Conservation (phyloP, 2,329 filamentous ascomycete species). For the Hypoxylon sp. region DNA sequence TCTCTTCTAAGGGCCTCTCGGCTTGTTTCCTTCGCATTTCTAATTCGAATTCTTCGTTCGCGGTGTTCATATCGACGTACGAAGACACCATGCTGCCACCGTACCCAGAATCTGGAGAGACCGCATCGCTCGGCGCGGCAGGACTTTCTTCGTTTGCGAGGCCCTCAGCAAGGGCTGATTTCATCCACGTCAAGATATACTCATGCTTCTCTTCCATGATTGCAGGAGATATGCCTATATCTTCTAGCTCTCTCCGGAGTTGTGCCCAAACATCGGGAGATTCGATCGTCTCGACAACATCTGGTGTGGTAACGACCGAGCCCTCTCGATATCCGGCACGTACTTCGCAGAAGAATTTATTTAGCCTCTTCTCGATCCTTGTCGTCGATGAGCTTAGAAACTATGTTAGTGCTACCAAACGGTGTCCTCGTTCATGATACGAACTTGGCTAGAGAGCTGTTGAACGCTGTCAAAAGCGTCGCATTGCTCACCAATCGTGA, state of each 20-base stretch:
- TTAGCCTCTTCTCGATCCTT: slow-evolving; percentile 45
- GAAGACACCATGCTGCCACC: slow-evolving; percentile 39
- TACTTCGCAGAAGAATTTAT: slow-evolving; percentile 49
- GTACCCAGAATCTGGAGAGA: slow-evolving; percentile 44
- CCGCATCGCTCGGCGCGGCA: slow-evolving; percentile 14
- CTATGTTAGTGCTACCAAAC: slow-evolving; percentile 17
- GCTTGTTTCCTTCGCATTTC: slow-evolving; percentile 43
- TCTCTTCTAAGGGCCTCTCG: slow-evolving; percentile 34
- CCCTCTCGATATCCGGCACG: slow-evolving; percentile 47
- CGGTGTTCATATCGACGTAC: slow-evolving; percentile 38
- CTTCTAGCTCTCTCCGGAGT: slow-evolving; percentile 47
- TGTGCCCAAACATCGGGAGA: slow-evolving; percentile 46
- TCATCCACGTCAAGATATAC: slow-evolving; percentile 48
- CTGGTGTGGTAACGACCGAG: slow-evolving; percentile 44
- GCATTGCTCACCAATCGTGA: slow-evolving; percentile 46
- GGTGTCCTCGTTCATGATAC: slow-evolving; percentile 2
- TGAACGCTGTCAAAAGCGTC: slow-evolving; percentile 48
- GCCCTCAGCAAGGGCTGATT: slow-evolving; percentile 45
- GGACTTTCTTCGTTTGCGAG: slow-evolving; percentile 45
- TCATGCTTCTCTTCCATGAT: slow-evolving; percentile 47
- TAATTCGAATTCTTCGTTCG: slow-evolving; percentile 48
- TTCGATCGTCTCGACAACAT: slow-evolving; percentile 44
- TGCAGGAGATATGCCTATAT: slow-evolving; percentile 46
- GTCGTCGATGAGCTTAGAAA: slow-evolving; percentile 46
- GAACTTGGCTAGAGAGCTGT: slow-evolving; percentile 46